phyloP scores from a whole-genome alignment of 2,329 filamentous ascomycete genomes.

The Tolypocladium ophioglossoides region DNA sequence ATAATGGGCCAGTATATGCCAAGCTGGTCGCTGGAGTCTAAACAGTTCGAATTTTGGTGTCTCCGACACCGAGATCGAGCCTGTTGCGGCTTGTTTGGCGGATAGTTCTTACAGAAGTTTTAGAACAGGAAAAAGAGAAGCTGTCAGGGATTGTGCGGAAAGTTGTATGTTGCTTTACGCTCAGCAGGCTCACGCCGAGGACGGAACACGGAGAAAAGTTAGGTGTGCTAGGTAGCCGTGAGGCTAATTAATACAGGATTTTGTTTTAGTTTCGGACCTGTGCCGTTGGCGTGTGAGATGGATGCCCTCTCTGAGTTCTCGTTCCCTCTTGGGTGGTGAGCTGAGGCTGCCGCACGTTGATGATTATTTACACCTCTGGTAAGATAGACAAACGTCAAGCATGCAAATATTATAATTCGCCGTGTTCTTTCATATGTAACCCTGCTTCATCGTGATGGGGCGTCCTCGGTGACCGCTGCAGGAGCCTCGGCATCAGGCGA shows the following conservation, averaged over 20 bases:
- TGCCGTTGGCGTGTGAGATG: background rate
- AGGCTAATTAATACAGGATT: conserved; percentile 7
- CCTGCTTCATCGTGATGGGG: background rate
- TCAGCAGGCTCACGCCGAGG: background rate
- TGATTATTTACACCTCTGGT: background rate
- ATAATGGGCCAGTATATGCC: background rate
- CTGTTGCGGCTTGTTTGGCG: conserved; percentile 1
- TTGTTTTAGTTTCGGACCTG: background rate
- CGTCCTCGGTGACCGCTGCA: background rate
- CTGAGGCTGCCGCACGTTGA: background rate
- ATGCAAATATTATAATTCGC: background rate
- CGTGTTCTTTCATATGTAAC: background rate
- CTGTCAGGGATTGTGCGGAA: conserved; percentile 1
- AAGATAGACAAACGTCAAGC: background rate
- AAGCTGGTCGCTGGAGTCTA: background rate
- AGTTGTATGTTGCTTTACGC: conserved; percentile 7
- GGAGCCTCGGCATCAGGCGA: conserved; percentile 20
- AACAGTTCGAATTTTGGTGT: background rate
- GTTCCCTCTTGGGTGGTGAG: background rate
- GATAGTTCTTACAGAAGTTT: background rate
- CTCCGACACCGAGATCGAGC: background rate
- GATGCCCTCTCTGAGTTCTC: background rate
- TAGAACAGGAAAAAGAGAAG: background rate
- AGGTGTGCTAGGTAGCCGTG: conserved; percentile 5
- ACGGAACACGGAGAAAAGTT: conserved; percentile 3